Conservation (phyloP, 306 rosid genomes). For the Glycine tomentella region DNA sequence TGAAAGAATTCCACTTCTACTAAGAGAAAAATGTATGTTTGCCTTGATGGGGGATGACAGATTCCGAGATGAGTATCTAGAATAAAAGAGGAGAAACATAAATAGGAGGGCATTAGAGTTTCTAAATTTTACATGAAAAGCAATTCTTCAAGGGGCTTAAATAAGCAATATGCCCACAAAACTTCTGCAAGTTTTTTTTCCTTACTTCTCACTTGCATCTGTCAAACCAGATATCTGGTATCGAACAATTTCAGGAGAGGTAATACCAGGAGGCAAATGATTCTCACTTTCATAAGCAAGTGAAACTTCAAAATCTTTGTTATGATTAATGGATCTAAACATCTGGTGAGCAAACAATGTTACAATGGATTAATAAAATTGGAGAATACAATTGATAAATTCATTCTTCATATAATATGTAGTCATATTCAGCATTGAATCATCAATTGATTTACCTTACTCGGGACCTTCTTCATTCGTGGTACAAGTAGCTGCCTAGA, state of each 20-base stretch:
- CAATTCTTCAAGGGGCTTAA: conserved; percentile 31
- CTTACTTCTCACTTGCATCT: conserved; percentile 88
- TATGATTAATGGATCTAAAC: conserved; percentile 79
- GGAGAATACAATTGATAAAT: conserved; percentile 23
- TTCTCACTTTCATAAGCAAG: conserved; percentile 83
- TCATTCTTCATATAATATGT: conserved; percentile 38
- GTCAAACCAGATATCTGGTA: conserved; percentile 84
- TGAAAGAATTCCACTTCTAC: conserved; percentile 92
- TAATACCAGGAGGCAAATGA: conserved; percentile 84
- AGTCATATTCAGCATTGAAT: conserved; percentile 43
- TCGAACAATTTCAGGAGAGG: conserved; percentile 68
- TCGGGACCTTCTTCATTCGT: conserved; percentile 89
- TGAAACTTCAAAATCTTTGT: conserved; percentile 89
- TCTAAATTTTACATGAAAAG: conserved; percentile 33
- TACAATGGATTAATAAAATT: conserved; percentile 39
- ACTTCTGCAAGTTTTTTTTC: conserved; percentile 36
- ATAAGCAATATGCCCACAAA: conserved; percentile 39
- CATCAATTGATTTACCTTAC: conserved; percentile 67
- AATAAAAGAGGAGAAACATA: conserved; percentile 38
- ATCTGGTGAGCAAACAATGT: conserved; percentile 60
- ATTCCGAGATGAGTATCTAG: conserved; percentile 86
- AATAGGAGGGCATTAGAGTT: conserved; percentile 39
- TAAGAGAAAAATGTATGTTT: conserved; percentile 86
- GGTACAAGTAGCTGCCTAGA: conserved; percentile 81
- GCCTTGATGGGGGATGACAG: conserved; percentile 91